Evolutionary conservation across 352 stramenopile genomes (phyloP).

Genomic region (Globisporangium abappressorium): DNA sequence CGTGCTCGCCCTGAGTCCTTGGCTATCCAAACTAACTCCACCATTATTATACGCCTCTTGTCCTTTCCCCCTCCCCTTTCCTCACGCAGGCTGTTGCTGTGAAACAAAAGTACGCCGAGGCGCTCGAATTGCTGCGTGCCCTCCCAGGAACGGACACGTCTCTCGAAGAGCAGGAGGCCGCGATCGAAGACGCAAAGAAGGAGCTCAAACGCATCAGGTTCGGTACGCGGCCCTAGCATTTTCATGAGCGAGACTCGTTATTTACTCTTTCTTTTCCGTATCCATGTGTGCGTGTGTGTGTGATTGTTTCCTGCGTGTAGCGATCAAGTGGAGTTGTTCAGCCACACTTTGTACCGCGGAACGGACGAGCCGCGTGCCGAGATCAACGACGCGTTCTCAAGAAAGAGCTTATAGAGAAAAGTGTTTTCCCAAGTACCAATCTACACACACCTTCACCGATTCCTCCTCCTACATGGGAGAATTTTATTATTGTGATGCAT

Average conservation of each 20-base stretch:
- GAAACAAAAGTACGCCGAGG: slow-evolving; percentile 74
- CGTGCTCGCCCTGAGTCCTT: neutral
- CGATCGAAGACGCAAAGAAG: slow-evolving; percentile 64
- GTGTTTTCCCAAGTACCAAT: neutral
- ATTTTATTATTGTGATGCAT: neutral
- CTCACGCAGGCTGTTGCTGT: slow-evolving; percentile 55
- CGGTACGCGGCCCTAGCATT: no score
- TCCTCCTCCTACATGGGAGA: neutral
- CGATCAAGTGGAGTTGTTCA: slow-evolving; percentile 79
- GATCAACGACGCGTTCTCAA: slow-evolving; percentile 82
- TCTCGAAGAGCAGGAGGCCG: slow-evolving; percentile 70
- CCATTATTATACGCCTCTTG: neutral
- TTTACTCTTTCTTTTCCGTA: neutral
- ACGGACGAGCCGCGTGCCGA: slow-evolving; percentile 81
- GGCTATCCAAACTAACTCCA: neutral
- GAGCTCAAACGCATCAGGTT: slow-evolving; percentile 80
- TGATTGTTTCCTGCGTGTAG: slow-evolving; percentile 20
- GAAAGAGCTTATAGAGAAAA: slow-evolving; percentile 61
- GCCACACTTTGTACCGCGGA: slow-evolving; percentile 81
- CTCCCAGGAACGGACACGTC: slow-evolving; percentile 75
- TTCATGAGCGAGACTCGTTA: neutral
- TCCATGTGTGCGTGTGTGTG: slow-evolving; percentile 4
- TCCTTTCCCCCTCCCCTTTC: neutral
- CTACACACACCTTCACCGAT: no score
- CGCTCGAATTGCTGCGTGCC: slow-evolving; percentile 62